phyloP scores from a whole-genome alignment of 1,139 yeast species.

The Meyerozyma athensensis region DNA sequence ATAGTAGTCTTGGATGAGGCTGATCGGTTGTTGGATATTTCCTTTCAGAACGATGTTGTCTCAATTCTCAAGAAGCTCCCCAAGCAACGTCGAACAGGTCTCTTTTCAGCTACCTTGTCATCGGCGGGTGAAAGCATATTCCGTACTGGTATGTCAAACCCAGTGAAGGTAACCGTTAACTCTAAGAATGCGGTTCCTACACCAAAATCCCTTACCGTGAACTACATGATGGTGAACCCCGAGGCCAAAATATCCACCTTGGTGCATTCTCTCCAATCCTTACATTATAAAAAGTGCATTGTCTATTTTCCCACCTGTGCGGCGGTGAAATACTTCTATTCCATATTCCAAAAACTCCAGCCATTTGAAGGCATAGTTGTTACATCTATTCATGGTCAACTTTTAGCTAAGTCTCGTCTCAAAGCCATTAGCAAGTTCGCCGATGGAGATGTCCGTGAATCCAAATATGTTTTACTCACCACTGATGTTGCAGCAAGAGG shows the following conservation, averaged over 20 bases:
- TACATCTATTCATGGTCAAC: conserved; percentile 80
- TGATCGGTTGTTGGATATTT: conserved; percentile 76
- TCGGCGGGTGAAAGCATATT: conserved; percentile 70
- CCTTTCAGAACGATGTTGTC: conserved; percentile 68
- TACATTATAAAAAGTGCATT: conserved; percentile 67
- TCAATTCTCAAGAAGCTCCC: conserved; percentile 67
- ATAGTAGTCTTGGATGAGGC: conserved; percentile 88
- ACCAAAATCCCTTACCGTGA: conserved; percentile 64
- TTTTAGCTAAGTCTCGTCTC: conserved; percentile 68
- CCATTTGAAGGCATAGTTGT: conserved; percentile 36
- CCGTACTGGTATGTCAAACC: conserved; percentile 82
- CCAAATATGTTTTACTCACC: conserved; percentile 64
- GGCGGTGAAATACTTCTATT: conserved; percentile 71
- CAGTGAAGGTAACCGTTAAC: conserved; percentile 77
- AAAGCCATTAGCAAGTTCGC: conserved; percentile 63
- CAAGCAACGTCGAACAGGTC: conserved; percentile 87
- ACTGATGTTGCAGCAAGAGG: conserved; percentile 94
- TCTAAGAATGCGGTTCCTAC: conserved; percentile 26
- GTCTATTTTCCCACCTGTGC: conserved; percentile 91
- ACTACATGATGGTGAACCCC: conserved; percentile 59
- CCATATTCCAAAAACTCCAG: conserved; percentile 37
- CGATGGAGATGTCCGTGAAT: conserved; percentile 33
- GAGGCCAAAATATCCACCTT: conserved; percentile 56
- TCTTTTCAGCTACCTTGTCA: conserved; percentile 86
- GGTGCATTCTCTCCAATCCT: conserved; percentile 48